Evolutionary conservation across 1,139 yeast species (phyloP), one percentile per base, ranked within the genome.

Genomic region (Pichia norvegensis): DNA sequence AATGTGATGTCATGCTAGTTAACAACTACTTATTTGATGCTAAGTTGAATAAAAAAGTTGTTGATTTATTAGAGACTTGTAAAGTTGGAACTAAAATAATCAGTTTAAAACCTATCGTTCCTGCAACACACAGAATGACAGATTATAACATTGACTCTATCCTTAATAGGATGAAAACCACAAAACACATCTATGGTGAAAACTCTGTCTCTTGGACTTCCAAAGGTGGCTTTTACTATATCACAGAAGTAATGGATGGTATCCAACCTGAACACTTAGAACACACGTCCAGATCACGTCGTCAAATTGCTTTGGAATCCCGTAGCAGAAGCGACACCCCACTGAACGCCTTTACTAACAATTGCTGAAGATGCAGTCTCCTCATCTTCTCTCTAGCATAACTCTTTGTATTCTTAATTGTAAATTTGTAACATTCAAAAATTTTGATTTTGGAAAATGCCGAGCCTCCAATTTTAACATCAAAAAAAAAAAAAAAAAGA

Each of bases 201-300:
- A 79, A 78, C 53, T 74, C 88, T 29, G 96, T 88, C 16, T 84
- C 95, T 48, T 88, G 97, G 97, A 87, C 96, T 0, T 85, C 85
- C 33, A 81, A 79, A 46, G 87, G 88, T 41, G 94, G 92, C 2
- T 81, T 79, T 10, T 87, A 85, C 63, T 87, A 76, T 61, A 77
- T 87, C 11, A 78, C 94, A 9, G 85, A 90, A 3, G 86, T 85
- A 3, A 73, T 79, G 59, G 67, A 66, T 1, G 62, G 63, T 31
- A 58, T 71, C 4, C 37, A 35, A 16, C 23, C 23, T 13, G 37
- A 35, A 20, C 8, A 35, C 16, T 20, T 35, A 23, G 37, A 35
- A 20, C 23, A n/a, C 8, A 35, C 22, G 8, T 19, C 37, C 16
- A 17, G 13, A 13, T 35, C 37, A 16, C 37, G 37, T 35, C 37